Evolutionary conservation across 2,329 filamentous ascomycete species (phyloP), one percentile per base, ranked within the genome.

Genomic region (Dactylellina drechsleri): DNA sequence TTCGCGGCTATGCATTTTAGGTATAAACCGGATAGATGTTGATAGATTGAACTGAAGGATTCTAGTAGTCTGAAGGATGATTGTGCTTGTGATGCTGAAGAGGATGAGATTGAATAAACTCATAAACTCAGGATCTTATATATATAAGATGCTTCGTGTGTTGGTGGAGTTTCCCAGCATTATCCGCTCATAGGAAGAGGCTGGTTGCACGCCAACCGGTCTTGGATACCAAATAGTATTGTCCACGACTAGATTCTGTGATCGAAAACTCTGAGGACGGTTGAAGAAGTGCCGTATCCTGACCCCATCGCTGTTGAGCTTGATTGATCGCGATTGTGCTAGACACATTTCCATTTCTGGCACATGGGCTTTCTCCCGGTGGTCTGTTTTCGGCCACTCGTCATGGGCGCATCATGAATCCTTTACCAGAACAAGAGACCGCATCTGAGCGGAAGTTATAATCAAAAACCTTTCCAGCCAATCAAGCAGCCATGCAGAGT

Each of bases 1-100:
- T 36, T 74, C 64, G n/a, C 56, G 57, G 52, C 62, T 74, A 52
- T 62, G 57, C 70, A 74, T 74, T 67, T 43, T 73, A n/a, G 20
- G 41, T 41, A 20, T 45, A 15, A 36, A 0, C 7, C 23, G 20
- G 18, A 62, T 2, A 40, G 4, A 47, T 50, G 8, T 36, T 36
- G 31, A 7, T 40, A 49, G 18, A 8, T 15, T 36, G 6, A 36
- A 7, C 6, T 36, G 6, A 36, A 36, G 7, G 18, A n/a, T 47
- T 49, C 41, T 10, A 28, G 53, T 15, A 2, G 13, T 6, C 4
- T n/a, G n/a, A 23, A 49, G 20, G 13, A 10, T 58, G n/a, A 12
- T 47, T 45, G 23, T 23, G 40, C 41, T 36, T 49, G 40, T 58
- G 36, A 43, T 62, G 23, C 12, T 45, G 49, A 43, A 43, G 20